A percentile compares a stretch with the other conserved stretches of the same genome.
Evolutionary conservation across 805 yeast species (phyloP).

Genomic region (Peterozyma xylosa): DNA sequence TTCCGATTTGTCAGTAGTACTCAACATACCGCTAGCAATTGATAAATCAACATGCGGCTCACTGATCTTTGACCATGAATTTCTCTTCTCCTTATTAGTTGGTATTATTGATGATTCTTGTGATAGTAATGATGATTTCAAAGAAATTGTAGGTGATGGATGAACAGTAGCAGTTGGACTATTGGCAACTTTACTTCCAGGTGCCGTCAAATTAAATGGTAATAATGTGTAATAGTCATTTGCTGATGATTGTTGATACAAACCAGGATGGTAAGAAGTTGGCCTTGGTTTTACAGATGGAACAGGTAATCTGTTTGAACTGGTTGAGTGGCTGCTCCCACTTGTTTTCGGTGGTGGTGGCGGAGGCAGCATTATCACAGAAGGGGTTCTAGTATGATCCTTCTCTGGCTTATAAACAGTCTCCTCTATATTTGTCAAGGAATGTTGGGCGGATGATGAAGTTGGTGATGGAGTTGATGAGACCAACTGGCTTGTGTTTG

Average conservation of each 20-base stretch:
- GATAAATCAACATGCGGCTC: conserved; percentile 24
- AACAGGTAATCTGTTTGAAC: conserved; percentile 31
- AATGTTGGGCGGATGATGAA: not conserved
- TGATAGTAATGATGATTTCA: not conserved
- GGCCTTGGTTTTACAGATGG: conserved; percentile 66
- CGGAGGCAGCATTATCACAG: conserved; percentile 15
- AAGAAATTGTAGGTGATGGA: not conserved
- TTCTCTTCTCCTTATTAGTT: conserved; percentile 17
- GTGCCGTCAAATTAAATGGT: conserved; percentile 12
- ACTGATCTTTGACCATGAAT: conserved; percentile 21
- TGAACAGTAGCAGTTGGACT: not conserved
- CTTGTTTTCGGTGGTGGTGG: conserved; percentile 11
- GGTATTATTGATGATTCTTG: not conserved
- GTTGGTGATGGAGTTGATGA: not conserved
- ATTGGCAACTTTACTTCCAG: not conserved
- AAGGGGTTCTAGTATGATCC: conserved; percentile 12
- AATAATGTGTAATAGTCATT: conserved; percentile 21
- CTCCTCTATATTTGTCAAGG: conserved; percentile 1
- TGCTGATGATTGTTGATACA: conserved; percentile 23
- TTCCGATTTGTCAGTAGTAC: conserved; percentile 12
- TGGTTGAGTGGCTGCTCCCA: conserved; percentile 8
- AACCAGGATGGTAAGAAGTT: conserved; percentile 74
- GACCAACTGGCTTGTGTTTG: not conserved
- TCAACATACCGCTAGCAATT: conserved; percentile 22
- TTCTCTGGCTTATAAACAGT: conserved; percentile 10